These are phyloP conservation scores for Xylariales sp. DNA, from an alignment of 2,329 filamentous ascomycete genomes.

Conservation along the genomic window DNA sequence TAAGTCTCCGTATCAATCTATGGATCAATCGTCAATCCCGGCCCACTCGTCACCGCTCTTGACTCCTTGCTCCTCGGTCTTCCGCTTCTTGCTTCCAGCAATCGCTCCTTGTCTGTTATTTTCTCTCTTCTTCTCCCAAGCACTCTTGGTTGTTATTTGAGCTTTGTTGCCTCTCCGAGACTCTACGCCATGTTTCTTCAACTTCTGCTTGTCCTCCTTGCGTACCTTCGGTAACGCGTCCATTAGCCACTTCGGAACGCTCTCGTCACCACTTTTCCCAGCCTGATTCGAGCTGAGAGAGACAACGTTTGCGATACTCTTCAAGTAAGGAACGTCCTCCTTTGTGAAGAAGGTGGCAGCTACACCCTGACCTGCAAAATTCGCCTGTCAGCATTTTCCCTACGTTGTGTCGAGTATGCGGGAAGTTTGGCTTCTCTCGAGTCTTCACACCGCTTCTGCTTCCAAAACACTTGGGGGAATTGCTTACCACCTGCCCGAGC, in stretches of 20 bases:
- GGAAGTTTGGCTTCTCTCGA: no score
- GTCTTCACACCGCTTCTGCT: no score
- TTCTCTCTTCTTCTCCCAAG: constrained; percentile 66
- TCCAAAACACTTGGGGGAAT: no score
- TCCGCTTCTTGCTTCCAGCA: constrained; percentile 54
- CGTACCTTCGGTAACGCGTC: constrained; percentile 78
- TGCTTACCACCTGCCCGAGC: constrained; percentile 81
- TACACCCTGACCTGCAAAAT: no score
- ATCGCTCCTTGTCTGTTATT: constrained; percentile 62
- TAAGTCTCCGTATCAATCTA: no score
- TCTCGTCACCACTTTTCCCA: constrained; percentile 47
- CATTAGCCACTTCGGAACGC: constrained; percentile 79
- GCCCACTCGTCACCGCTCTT: constrained; percentile 39
- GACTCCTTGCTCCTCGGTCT: constrained; percentile 27
- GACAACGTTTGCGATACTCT: constrained; percentile 91
- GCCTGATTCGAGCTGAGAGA: constrained; percentile 72
- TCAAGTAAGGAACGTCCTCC: constrained; percentile 85
- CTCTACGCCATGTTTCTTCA: constrained; percentile 80
- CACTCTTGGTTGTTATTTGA: constrained; percentile 79
- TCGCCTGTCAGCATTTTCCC: no score
- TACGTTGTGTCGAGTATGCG: no score
- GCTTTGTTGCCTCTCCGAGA: constrained; percentile 46
- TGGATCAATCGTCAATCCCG: constrained; percentile 41
- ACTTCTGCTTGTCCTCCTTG: constrained; percentile 77
- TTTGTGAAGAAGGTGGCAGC: constrained; percentile 94